phyloP scores from a whole-genome alignment of 257 asterid species.

The Solanum virginianum region DNA sequence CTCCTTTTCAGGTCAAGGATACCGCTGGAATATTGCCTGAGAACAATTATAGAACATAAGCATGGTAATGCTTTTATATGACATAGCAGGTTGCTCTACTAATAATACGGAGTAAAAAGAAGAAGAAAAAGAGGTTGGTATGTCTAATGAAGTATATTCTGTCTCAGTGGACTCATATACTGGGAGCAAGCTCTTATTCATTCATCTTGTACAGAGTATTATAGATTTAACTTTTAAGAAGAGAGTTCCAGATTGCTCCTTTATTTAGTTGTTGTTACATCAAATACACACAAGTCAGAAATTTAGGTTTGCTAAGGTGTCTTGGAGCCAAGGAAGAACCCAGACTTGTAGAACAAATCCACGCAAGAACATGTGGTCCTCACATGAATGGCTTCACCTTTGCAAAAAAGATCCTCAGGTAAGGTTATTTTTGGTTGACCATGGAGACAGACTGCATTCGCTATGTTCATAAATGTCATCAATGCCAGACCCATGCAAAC shows the following conservation, averaged over 20 bases:
- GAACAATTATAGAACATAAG: not conserved
- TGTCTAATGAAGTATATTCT: not conserved
- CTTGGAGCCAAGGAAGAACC: too few species aligned
- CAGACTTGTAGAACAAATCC: too few species aligned
- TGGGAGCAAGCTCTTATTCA: not conserved
- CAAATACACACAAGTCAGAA: not conserved
- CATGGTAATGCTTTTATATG: not conserved
- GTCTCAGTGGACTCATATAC: not conserved
- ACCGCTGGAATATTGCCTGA: conserved; percentile 79
- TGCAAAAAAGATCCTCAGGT: too few species aligned
- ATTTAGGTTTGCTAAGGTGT: too few species aligned
- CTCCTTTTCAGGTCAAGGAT: conserved; percentile 96
- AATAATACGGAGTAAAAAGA: not conserved
- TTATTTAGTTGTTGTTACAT: not conserved
- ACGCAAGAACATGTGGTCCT: too few species aligned
- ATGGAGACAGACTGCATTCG: too few species aligned
- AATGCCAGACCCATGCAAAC: too few species aligned
- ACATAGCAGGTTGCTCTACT: not conserved
- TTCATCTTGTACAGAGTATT: not conserved
- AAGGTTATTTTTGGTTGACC: too few species aligned
- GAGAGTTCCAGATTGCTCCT: not conserved
- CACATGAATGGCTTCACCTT: too few species aligned
- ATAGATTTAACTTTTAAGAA: not conserved
- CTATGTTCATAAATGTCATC: too few species aligned
- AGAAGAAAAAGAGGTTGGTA: not conserved